These are phyloP conservation scores for Chenopodium formosanum DNA, from an alignment of 148 eudicot species.

Conservation along the genomic window DNA sequence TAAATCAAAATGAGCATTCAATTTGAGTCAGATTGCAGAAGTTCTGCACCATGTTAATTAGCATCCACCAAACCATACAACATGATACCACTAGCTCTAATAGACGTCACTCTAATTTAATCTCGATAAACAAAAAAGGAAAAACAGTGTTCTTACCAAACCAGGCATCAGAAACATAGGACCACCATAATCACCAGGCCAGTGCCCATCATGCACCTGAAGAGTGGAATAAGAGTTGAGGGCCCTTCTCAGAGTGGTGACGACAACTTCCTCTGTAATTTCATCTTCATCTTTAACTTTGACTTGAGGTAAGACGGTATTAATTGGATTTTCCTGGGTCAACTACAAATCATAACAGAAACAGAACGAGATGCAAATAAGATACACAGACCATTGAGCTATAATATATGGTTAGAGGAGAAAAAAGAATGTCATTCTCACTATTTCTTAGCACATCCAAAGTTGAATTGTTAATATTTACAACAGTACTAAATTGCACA, in stretches of 20 bases:
- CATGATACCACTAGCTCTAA: background rate
- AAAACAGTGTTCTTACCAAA: conserved; percentile 46
- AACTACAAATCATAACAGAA: conserved; percentile 41
- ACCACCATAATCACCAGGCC: conserved; percentile 99
- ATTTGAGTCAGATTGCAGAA: conserved; percentile 11
- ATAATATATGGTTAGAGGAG: conserved; percentile 1
- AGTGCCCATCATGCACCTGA: conserved; percentile 94
- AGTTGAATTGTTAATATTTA: background rate
- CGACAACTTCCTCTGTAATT: conserved; percentile 65
- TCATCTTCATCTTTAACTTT: conserved; percentile 61
- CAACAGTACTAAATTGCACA: background rate
- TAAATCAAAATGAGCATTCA: conserved; percentile 17
- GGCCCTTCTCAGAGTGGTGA: conserved; percentile 71
- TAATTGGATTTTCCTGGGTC: conserved; percentile 53
- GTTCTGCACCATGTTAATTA: background rate
- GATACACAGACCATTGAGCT: background rate
- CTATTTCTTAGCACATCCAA: background rate
- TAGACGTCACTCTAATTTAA: background rate
- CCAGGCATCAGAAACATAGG: conserved; percentile 96
- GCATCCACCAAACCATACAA: background rate
- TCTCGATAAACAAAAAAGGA: conserved; percentile 6
- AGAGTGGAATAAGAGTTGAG: conserved; percentile 73
- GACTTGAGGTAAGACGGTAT: conserved; percentile 56
- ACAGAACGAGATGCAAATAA: conserved; percentile 2
- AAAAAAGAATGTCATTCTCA: background rate